Percentiles rank a stretch among this genome's conserved stretches.
These are phyloP conservation scores for Spathaspora arborariae DNA, from an alignment of 805 yeast species.

Conservation along the genomic window DNA sequence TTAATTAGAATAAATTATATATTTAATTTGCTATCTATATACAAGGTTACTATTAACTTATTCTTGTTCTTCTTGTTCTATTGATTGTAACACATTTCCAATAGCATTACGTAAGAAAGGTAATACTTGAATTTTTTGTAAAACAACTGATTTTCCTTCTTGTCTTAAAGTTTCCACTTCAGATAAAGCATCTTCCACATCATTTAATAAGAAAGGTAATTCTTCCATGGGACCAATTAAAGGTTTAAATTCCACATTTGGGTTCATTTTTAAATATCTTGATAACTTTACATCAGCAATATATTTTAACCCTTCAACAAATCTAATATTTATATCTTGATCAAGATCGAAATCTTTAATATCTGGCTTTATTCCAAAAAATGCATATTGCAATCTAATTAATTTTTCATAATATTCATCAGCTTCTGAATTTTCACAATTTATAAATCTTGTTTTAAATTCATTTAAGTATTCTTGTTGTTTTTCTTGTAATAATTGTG, in stretches of 20 bases:
- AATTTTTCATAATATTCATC: constrained; percentile 62
- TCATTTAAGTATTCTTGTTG: constrained; percentile 50
- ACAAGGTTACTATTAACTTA: no score
- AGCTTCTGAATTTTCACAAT: constrained; percentile 48
- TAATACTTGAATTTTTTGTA: constrained; percentile 39
- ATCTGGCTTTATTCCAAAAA: constrained; percentile 80
- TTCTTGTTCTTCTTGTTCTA: no score
- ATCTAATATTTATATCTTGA: constrained; percentile 46
- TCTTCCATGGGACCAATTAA: constrained; percentile 39
- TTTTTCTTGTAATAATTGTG: constrained; percentile 42
- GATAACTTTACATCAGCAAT: constrained; percentile 67
- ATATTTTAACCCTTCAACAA: constrained; percentile 63
- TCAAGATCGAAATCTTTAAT: constrained; percentile 51
- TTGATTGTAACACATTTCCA: no score
- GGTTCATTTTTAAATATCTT: constrained; percentile 24
- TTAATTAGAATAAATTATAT: no score
- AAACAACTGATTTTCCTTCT: constrained; percentile 21
- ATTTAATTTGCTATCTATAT: no score
- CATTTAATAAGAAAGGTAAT: constrained; percentile 35
- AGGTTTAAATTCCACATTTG: constrained; percentile 21
- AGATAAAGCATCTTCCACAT: constrained; percentile 37
- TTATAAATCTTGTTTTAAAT: constrained; percentile 57
- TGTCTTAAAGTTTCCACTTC: constrained; percentile 49
- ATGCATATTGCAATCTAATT: constrained; percentile 73
- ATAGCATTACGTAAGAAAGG: constrained; percentile 35